Percentiles rank a stretch among this genome's conserved stretches.
phyloP scores from a whole-genome alignment of 352 stramenopile genomes.

The Phytophthora uliginosa region DNA sequence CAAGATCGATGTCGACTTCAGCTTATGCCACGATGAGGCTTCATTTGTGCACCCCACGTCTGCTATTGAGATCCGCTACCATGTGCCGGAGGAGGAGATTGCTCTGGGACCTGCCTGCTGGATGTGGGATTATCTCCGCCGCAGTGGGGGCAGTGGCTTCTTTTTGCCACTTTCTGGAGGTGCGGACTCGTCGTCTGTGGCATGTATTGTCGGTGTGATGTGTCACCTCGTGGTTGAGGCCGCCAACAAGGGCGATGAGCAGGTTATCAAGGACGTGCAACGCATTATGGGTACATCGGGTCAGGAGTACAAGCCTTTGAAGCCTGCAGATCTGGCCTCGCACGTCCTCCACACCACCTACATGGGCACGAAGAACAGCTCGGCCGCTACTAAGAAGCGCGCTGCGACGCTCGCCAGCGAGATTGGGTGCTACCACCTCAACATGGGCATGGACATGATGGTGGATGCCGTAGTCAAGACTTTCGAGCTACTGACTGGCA shows the following conservation, averaged over 20 bases:
- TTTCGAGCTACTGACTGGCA: conserved; percentile 85
- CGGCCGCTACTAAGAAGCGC: conserved; percentile 90
- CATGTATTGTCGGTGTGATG: conserved; percentile 98
- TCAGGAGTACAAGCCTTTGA: conserved; percentile 67
- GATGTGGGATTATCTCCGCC: conserved; percentile 99
- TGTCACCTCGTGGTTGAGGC: conserved; percentile 95
- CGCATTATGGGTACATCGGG: conserved; percentile 77
- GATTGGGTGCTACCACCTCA: conserved; percentile 97
- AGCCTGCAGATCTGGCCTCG: conserved; percentile 92
- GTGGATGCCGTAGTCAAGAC: conserved; percentile 90
- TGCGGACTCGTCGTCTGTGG: conserved; percentile 97
- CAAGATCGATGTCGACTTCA: conserved; percentile 83
- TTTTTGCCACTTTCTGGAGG: conserved; percentile 98
- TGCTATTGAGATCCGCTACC: conserved; percentile 78
- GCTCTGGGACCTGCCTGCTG: conserved; percentile 98
- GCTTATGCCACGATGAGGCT: conserved; percentile 75
- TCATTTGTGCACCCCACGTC: conserved; percentile 48
- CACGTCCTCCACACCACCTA: conserved; percentile 98
- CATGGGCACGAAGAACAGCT: conserved; percentile 98
- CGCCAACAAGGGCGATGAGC: conserved; percentile 77
- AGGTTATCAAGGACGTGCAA: conserved; percentile 90
- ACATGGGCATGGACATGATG: conserved; percentile 97
- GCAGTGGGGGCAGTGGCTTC: conserved; percentile 89
- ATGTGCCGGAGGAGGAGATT: conserved; percentile 97
- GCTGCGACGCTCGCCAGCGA: conserved; percentile 91